phyloP scores from a whole-genome alignment of 2,329 filamentous ascomycete species.

The Pyricularia pennisetigena region DNA sequence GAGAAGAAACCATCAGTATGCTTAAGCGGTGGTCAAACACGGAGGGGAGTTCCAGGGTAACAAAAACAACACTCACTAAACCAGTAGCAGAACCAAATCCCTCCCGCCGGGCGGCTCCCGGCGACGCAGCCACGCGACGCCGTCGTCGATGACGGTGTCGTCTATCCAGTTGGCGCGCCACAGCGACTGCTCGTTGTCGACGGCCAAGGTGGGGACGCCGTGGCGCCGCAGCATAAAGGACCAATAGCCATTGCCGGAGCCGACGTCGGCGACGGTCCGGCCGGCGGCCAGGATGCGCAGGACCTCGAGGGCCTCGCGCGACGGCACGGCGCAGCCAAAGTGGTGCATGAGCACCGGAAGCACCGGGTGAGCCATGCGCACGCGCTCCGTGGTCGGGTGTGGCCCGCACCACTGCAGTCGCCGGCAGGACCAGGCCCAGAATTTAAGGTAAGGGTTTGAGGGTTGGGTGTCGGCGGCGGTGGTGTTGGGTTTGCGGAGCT shows the following conservation, averaged over 20 bases:
- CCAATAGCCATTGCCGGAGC: slow-evolving; percentile 66
- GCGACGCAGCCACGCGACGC: slow-evolving; percentile 42
- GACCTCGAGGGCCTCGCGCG: slow-evolving; percentile 53
- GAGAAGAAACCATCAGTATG: neutral
- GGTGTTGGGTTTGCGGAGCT: slow-evolving; percentile 29
- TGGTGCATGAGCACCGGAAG: slow-evolving; percentile 70
- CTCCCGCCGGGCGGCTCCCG: slow-evolving; percentile 30
- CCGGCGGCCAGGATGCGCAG: slow-evolving; percentile 45
- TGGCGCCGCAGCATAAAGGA: slow-evolving; percentile 56
- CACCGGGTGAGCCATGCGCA: slow-evolving; percentile 50
- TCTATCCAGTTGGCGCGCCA: slow-evolving; percentile 61
- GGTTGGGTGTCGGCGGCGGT: slow-evolving; percentile 17
- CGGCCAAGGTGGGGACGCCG: slow-evolving; percentile 42
- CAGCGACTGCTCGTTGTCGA: slow-evolving; percentile 58
- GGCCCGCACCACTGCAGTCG: slow-evolving; percentile 58
- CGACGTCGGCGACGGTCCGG: slow-evolving; percentile 52
- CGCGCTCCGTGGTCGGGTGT: slow-evolving; percentile 32
- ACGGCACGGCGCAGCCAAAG: slow-evolving; percentile 64
- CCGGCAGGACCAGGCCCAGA: slow-evolving; percentile 56
- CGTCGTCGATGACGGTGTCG: slow-evolving; percentile 56
- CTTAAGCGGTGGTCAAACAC: neutral
- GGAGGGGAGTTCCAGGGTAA: neutral
- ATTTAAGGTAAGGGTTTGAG: slow-evolving; percentile 56
- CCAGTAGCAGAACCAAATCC: slow-evolving; percentile 54
- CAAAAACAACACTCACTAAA: slow-evolving; percentile 34